A percentile compares a stretch with the other conserved stretches of the same genome.
Conservation (phyloP, 2,329 filamentous ascomycete genomes). For the Penicillium psychrosexuale region DNA sequence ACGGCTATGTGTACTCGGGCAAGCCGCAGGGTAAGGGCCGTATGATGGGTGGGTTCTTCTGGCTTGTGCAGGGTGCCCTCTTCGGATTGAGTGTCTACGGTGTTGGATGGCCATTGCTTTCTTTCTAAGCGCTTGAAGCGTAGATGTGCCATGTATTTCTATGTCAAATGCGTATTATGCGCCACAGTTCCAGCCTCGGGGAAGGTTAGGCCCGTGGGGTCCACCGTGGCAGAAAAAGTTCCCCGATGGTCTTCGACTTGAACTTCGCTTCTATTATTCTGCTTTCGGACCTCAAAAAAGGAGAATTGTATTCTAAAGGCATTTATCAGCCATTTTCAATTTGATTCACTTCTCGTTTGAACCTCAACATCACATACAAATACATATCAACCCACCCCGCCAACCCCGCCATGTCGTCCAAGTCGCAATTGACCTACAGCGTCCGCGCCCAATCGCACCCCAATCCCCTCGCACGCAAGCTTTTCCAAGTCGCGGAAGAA, state of each 20-base stretch:
- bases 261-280: neutral
- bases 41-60: constrained; percentile 35
- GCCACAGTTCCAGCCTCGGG: neutral
- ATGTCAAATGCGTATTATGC: neutral
- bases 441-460: constrained; percentile 42
- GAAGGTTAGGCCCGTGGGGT: neutral
- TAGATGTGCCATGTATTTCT: neutral
- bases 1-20: constrained; percentile 45
- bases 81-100: constrained; percentile 41
- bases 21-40: constrained; percentile 41
- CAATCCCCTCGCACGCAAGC: constrained; percentile 43
- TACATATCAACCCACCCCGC: constrained; percentile 14
- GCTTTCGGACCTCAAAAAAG: neutral
- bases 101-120: constrained; percentile 32
- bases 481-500: constrained; percentile 46
- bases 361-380: neutral
- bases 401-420: constrained; percentile 42
- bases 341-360: neutral
- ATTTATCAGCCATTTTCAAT: neutral
- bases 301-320: neutral
- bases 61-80: constrained; percentile 40
- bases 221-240: constrained; percentile 26
- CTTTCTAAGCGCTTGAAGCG: constrained; percentile 11
- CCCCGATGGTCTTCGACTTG: neutral
- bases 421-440: constrained; percentile 40